phyloP scores from a whole-genome alignment of 164 flowering plant species.

The Piper betle region DNA sequence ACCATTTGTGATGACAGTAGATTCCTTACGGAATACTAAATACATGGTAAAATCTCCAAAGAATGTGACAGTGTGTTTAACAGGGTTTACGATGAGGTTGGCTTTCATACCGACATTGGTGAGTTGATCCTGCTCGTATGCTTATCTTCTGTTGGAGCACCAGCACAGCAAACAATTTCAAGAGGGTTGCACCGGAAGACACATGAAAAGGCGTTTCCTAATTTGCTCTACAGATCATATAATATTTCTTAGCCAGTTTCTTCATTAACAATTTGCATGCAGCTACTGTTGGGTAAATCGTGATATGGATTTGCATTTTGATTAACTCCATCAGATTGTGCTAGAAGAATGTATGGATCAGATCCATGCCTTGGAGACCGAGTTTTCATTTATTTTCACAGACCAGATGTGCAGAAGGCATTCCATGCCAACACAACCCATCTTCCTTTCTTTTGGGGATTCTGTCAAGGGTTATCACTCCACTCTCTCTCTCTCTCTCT shows the following conservation, averaged over 20 bases:
- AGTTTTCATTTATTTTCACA: conserved; percentile 25
- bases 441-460: conserved; percentile 25
- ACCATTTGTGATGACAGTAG: conserved; percentile 24
- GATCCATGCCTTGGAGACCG: conserved; percentile 31
- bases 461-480: conserved; percentile 23
- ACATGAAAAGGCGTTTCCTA: conserved; percentile 9
- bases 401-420: conserved; percentile 25
- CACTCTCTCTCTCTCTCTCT: not conserved
- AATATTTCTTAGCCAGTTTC: not conserved
- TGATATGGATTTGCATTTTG: too few species aligned
- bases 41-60: conserved; percentile 12
- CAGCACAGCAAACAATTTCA: conserved; percentile 5
- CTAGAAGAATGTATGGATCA: conserved; percentile 11
- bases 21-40: conserved; percentile 6
- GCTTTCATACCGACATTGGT: conserved; percentile 9
- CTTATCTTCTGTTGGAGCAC: conserved; percentile 6
- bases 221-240: not conserved
- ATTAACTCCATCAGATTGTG: conserved; percentile 9
- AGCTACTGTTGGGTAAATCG: not conserved
- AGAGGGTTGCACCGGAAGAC: conserved; percentile 11
- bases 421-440: conserved; percentile 31
- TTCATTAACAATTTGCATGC: not conserved
- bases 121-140: conserved; percentile 22
- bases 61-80: conserved; percentile 22
- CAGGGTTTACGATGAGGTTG: conserved; percentile 15